Evolutionary conservation across 257 asterid species (phyloP).

Genomic region (Cruciata laevipes): DNA sequence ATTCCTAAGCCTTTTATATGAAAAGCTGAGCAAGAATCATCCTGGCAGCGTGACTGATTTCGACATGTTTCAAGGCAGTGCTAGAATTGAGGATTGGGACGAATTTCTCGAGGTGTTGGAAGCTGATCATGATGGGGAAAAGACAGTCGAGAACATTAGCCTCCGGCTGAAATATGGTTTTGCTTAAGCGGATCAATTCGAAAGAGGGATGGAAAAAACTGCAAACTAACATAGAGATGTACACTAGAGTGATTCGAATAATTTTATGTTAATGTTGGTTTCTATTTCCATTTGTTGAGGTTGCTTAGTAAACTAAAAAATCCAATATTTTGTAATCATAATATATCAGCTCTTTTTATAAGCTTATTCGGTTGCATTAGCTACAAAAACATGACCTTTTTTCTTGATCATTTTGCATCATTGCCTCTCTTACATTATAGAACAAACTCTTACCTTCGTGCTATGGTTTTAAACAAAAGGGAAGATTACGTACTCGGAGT

Average conservation of each 20-base stretch:
- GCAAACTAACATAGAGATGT: too few species aligned
- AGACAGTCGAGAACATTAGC: not conserved
- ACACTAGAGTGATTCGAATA: not conserved
- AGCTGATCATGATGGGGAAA: too few species aligned
- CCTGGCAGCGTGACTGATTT: not conserved
- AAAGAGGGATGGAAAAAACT: too few species aligned
- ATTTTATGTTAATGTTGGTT: too few species aligned
- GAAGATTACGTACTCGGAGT: conserved; percentile 75
- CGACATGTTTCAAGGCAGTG: not conserved
- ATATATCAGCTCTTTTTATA: not conserved
- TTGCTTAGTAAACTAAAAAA: not conserved
- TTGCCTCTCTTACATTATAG: not conserved
- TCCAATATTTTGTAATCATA: not conserved
- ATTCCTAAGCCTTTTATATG: not conserved
- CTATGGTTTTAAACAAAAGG: conserved; percentile 57
- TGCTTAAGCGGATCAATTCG: too few species aligned
- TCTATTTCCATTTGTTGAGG: not conserved
- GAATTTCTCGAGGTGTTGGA: not conserved
- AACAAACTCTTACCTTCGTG: conserved; percentile 17
- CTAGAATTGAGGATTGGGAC: not conserved
- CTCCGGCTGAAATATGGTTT: not conserved
- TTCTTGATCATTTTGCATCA: conserved; percentile 2
- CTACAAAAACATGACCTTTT: not conserved
- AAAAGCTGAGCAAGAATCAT: not conserved
- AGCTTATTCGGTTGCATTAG: not conserved